phyloP scores from a whole-genome alignment of 2,329 filamentous ascomycete genomes.

The Thelonectria discophora region DNA sequence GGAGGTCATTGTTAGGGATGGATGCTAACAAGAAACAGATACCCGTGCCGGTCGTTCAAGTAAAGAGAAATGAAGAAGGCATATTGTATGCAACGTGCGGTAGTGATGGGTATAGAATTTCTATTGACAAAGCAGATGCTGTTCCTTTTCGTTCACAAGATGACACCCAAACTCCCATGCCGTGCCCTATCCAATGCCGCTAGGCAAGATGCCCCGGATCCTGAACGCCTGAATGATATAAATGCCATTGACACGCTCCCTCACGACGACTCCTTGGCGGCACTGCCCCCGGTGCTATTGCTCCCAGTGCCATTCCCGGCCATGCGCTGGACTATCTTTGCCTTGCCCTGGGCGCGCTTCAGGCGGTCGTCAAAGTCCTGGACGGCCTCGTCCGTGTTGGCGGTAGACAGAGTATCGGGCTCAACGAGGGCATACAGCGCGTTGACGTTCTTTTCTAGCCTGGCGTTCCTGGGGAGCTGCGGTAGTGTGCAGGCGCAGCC shows the following conservation, averaged over 20 bases:
- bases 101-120: constrained; percentile 44
- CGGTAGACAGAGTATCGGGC: constrained; percentile 76
- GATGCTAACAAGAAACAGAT: constrained; percentile 53
- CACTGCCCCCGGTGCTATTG: no score
- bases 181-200: constrained; percentile 17
- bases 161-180: constrained; percentile 13
- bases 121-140: constrained; percentile 44
- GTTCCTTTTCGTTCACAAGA: constrained; percentile 28
- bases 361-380: constrained; percentile 90
- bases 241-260: constrained; percentile 10
- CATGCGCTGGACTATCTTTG: constrained; percentile 83
- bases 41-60: constrained; percentile 71
- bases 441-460: constrained; percentile 80
- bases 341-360: constrained; percentile 83
- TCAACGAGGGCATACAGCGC: constrained; percentile 82
- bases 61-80: constrained; percentile 46
- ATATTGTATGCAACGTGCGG: constrained; percentile 45
- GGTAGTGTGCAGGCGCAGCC: constrained; percentile 48
- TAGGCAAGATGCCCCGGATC: constrained; percentile 20
- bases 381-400: constrained; percentile 89
- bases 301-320: no score
- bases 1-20: no score
- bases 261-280: constrained; percentile 30
- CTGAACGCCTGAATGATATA: constrained; percentile 11
- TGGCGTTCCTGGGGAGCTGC: constrained; percentile 63